Conservation (phyloP, 176 grass and related monocot genomes). For the Secale cereale region DNA sequence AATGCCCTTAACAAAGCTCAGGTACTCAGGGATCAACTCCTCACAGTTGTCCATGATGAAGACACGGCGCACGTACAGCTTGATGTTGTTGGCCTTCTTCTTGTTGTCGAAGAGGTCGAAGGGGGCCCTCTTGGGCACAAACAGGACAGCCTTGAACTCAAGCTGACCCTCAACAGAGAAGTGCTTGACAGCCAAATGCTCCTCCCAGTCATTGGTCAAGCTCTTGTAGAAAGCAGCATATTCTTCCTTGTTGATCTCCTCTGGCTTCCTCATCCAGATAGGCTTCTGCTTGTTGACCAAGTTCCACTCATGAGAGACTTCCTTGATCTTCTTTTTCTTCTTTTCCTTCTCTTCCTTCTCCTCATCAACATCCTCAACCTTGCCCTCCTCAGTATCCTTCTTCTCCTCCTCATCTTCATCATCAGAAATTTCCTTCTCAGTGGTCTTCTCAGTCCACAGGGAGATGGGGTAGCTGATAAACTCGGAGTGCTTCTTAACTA, state of each 20-base stretch:
- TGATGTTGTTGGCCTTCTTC: slow-evolving; percentile 92
- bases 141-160: slow-evolving; percentile 80
- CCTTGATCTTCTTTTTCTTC: slow-evolving; percentile 96
- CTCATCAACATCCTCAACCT: slow-evolving; percentile 87
- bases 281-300: slow-evolving; percentile 92
- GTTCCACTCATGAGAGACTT: slow-evolving; percentile 81
- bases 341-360: slow-evolving; percentile 83
- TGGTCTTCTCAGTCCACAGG: slow-evolving; percentile 88
- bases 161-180: slow-evolving; percentile 96
- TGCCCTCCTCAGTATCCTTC: slow-evolving; percentile 83
- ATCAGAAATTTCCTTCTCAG: slow-evolving; percentile 90
- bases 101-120: slow-evolving; percentile 85
- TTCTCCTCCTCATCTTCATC: slow-evolving; percentile 93
- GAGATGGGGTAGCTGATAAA: slow-evolving; percentile 98
- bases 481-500: slow-evolving; percentile 92
- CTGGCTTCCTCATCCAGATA: slow-evolving; percentile 93
- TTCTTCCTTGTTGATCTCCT: slow-evolving; percentile 89
- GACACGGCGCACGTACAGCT: slow-evolving; percentile 79
- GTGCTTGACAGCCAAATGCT: slow-evolving; percentile 83
- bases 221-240: slow-evolving; percentile 96
- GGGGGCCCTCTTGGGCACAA: slow-evolving; percentile 80
- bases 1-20: slow-evolving; percentile 83
- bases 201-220: slow-evolving; percentile 93
- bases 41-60: slow-evolving; percentile 97
- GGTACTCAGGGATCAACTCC: slow-evolving; percentile 73